Evolutionary conservation across 306 rosid species (phyloP), one percentile per base, ranked within the genome.

Genomic region (Datisca glomerata): DNA sequence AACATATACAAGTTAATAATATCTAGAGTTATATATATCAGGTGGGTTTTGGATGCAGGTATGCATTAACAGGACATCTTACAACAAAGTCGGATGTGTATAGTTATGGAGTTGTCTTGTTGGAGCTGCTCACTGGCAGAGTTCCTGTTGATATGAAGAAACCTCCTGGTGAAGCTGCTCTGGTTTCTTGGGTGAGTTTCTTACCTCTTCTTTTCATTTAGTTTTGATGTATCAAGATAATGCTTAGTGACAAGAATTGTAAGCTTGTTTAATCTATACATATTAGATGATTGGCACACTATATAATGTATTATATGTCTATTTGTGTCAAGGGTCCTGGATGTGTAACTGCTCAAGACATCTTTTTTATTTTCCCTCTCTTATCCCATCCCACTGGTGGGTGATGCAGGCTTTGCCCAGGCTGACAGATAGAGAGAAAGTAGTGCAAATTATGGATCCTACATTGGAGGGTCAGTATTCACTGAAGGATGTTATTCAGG

Each of bases 61-160:
- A 89, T 72, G 97, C 97, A 29, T 67, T 89, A 40, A 89, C 97
- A 2, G 97, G 93, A 25, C 97, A 83, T 73, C 76, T 89, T 58
- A 89, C 97, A 34, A 80, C 93, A 39, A 83, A 89, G 65, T 89
- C 97, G 11, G 97, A 89, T 51, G 95, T 89, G 5, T 89, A 89
- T 51, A 80, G 95, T 55, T 89, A 72, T 6, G 97, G 97, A 37
- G 84, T 89, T 31, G 95, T 89, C 36, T 93, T 89, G 58, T 59
- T 89, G 60, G 95, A 89, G 78, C 67, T 89, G 63, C 93, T 89
- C 24, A 89, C 95, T 0, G 95, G 95, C 31, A 73, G 93, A 56
- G 91, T 89, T 47, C 91, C 97, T 2, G 86, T 89, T n/a, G 95
- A 89, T 64, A 83, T 77, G 93, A 78, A 80, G 67, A 72, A 86